Evolutionary conservation across 2,329 filamentous ascomycete species (phyloP).

Genomic region (Exophiala sp.): DNA sequence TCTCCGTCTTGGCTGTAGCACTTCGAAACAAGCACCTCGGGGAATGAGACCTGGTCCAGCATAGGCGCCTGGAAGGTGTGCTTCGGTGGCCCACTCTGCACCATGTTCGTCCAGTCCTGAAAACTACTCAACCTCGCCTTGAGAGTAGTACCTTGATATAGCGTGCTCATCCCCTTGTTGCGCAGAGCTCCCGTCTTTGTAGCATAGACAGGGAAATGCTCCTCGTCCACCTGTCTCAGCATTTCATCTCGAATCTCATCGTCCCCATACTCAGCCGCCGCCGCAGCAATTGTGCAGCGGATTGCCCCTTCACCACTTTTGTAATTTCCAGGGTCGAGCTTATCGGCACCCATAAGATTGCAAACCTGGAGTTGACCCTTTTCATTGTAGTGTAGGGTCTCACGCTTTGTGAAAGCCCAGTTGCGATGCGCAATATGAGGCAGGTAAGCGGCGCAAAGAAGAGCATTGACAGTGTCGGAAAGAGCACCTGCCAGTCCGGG

Average conservation of each 20-base stretch:
- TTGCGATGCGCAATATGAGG: constrained; percentile 23
- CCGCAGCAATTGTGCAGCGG: constrained; percentile 9
- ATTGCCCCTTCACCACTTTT: constrained; percentile 18
- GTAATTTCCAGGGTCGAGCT: constrained; percentile 24
- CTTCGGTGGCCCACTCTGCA: constrained; percentile 11
- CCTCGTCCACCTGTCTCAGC: constrained; percentile 18
- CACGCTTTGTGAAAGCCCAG: constrained; percentile 22
- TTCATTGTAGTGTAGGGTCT: constrained; percentile 13
- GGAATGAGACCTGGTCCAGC: constrained; percentile 11
- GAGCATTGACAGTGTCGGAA: constrained; percentile 18
- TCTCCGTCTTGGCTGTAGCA: constrained; percentile 12
- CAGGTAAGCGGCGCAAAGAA: constrained; percentile 21
- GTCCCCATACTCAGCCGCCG: constrained; percentile 21
- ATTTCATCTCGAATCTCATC: constrained; percentile 8
- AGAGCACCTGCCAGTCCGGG: constrained; percentile 19
- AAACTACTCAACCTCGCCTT: constrained; percentile 6
- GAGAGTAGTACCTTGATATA: constrained; percentile 7
- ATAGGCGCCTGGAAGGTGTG: constrained; percentile 6
- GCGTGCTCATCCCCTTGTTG: constrained; percentile 14
- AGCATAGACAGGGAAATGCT: constrained; percentile 16
- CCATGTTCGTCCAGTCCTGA: constrained; percentile 16
- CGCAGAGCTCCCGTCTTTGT: constrained; percentile 14
- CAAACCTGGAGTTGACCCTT: constrained; percentile 11
- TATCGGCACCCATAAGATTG: constrained; percentile 22
- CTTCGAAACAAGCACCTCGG: constrained; percentile 19